Conservation (phyloP, 257 asterid genomes). For the Solanum acaule region DNA sequence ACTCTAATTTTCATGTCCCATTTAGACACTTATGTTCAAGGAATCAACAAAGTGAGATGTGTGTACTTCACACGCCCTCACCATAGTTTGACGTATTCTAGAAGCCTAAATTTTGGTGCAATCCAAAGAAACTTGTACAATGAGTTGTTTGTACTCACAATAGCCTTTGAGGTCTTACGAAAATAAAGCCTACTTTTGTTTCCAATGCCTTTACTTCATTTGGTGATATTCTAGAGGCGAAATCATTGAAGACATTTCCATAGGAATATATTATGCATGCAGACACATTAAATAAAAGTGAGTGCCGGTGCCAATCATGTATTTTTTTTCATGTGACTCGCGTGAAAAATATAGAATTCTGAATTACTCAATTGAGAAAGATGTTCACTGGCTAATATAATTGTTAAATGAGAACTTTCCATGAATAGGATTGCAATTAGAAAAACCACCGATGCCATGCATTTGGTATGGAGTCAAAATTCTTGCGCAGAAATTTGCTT, state of each 20-base stretch:
- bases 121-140: neutral
- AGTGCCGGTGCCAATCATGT: neutral
- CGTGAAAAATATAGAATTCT: constrained; percentile 20
- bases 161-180: too few relatives aligned
- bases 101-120: neutral
- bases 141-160: neutral
- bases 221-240: neutral
- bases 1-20: too few relatives aligned
- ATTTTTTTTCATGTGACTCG: neutral
- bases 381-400: neutral
- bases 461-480: neutral
- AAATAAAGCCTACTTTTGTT: neutral
- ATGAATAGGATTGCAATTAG: neutral
- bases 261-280: neutral
- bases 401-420: neutral
- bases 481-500: neutral
- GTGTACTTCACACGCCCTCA: neutral
- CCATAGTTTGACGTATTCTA: neutral
- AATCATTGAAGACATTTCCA: neutral
- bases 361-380: neutral
- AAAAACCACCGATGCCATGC: neutral
- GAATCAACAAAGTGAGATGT: too few relatives aligned
- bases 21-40: too few relatives aligned
- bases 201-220: neutral
- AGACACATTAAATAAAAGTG: neutral